These are phyloP conservation scores for Ceratocystis variospora DNA, from an alignment of 2,329 filamentous ascomycete genomes.

Conservation along the genomic window DNA sequence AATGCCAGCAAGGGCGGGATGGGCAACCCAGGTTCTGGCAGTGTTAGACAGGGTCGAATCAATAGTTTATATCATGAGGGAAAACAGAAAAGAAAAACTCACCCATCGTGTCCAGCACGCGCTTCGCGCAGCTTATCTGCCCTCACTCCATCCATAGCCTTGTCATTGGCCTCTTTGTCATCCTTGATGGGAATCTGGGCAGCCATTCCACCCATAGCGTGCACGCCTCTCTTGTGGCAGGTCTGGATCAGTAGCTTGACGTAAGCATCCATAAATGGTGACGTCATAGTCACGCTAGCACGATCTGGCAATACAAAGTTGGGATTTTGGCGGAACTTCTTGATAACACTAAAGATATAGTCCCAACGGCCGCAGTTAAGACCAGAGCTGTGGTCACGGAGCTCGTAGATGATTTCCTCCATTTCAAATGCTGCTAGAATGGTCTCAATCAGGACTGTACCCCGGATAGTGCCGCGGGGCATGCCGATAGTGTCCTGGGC, in stretches of 20 bases:
- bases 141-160: conserved; percentile 83
- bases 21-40: conserved; percentile 74
- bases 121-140: conserved; percentile 95
- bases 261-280: conserved; percentile 96
- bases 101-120: conserved; percentile 78
- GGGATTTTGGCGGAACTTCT: conserved; percentile 94
- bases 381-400: conserved; percentile 88
- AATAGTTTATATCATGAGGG: neutral
- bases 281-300: conserved; percentile 86
- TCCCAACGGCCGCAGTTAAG: conserved; percentile 99
- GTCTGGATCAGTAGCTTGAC: conserved; percentile 96
- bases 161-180: conserved; percentile 77
- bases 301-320: conserved; percentile 90
- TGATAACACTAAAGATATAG: conserved; percentile 99
- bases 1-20: conserved; percentile 79
- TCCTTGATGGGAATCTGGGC: conserved; percentile 98
- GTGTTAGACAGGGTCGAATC: neutral
- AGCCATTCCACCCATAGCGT: conserved; percentile 98
- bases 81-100: conserved; percentile 15
- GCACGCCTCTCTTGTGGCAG: conserved; percentile 91
- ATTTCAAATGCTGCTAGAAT: conserved; percentile 98
- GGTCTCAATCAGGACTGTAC: conserved; percentile 92
- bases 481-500: conserved; percentile 87
- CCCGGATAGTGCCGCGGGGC: conserved; percentile 80
- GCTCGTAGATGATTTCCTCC: conserved; percentile 99